Conservation (phyloP, 2,329 filamentous ascomycete species). For the Aschersonia sp. region DNA sequence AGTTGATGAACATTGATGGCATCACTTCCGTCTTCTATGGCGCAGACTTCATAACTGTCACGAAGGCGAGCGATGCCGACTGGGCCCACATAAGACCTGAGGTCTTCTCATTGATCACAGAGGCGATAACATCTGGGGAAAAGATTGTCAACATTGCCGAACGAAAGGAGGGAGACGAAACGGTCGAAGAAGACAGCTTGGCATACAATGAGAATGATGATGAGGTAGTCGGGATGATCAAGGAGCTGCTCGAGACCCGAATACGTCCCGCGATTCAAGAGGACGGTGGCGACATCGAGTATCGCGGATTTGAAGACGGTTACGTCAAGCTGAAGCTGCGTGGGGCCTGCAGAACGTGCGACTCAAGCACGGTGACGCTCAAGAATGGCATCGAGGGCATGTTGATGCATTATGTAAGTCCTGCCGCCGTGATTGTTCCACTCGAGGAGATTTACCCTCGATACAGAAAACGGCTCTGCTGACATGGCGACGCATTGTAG, state of each 20-base stretch:
- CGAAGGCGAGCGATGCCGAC: slow-evolving; percentile 72
- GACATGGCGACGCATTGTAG: slow-evolving; percentile 25
- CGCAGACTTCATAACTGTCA: slow-evolving; percentile 90
- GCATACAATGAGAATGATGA: slow-evolving; percentile 81
- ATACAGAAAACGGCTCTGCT: background rate
- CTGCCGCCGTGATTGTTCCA: background rate
- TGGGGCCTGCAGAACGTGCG: slow-evolving; percentile 88
- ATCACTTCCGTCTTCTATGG: slow-evolving; percentile 94
- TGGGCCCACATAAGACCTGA: slow-evolving; percentile 95
- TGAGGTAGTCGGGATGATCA: slow-evolving; percentile 96
- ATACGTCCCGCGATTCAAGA: slow-evolving; percentile 95
- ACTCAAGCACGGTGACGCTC: slow-evolving; percentile 89
- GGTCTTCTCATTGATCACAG: slow-evolving; percentile 87
- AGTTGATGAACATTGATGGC: slow-evolving; percentile 85
- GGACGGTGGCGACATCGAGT: slow-evolving; percentile 95
- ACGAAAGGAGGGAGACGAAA: slow-evolving; percentile 36
- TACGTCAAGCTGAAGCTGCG: slow-evolving; percentile 76
- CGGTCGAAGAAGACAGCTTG: slow-evolving; percentile 48
- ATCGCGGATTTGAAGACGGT: slow-evolving; percentile 71
- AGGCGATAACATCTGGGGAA: slow-evolving; percentile 74
- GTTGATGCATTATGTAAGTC: slow-evolving; percentile 86
- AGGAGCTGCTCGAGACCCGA: slow-evolving; percentile 87
- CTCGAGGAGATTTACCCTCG: background rate
- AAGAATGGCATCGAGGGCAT: slow-evolving; percentile 98
- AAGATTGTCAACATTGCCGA: slow-evolving; percentile 61